These are phyloP conservation scores for Backusella macrospora DNA, from an alignment of 192 early-diverging fungal genomes.

Conservation along the genomic window DNA sequence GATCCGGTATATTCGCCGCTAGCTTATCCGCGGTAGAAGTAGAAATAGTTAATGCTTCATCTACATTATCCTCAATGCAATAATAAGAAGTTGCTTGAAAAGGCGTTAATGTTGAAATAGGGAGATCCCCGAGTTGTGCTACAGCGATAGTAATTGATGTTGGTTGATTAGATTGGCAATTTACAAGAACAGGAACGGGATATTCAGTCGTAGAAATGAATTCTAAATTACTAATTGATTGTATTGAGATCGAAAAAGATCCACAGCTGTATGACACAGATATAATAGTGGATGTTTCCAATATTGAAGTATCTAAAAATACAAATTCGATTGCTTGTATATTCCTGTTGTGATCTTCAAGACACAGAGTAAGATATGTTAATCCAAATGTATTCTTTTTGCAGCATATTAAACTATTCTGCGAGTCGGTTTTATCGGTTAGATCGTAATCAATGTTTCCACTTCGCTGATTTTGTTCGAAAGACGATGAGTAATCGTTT, in stretches of 20 bases:
- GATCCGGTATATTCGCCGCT: not conserved
- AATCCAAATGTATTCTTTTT: not conserved
- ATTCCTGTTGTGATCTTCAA: not conserved
- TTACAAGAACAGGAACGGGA: conserved; percentile 8
- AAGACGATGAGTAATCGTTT: not conserved
- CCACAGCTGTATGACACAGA: conserved; percentile 1
- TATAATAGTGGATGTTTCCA: not conserved
- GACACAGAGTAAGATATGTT: not conserved
- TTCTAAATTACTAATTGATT: not conserved
- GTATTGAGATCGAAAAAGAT: conserved; percentile 2
- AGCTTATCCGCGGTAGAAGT: not conserved
- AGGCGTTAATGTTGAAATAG: not conserved
- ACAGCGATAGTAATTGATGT: not conserved
- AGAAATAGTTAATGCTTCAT: not conserved
- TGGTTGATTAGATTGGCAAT: not conserved
- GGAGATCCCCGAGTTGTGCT: not conserved
- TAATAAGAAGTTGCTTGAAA: not conserved
- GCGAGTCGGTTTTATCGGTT: not conserved
- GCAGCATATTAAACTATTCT: not conserved
- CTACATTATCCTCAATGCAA: not conserved
- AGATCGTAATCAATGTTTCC: not conserved
- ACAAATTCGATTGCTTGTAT: conserved; percentile 1
- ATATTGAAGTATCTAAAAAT: not conserved
- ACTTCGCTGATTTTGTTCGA: not conserved
- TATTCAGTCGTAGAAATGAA: not conserved